phyloP scores from a whole-genome alignment of 164 flowering plant species.

The Litsea cubeba region DNA sequence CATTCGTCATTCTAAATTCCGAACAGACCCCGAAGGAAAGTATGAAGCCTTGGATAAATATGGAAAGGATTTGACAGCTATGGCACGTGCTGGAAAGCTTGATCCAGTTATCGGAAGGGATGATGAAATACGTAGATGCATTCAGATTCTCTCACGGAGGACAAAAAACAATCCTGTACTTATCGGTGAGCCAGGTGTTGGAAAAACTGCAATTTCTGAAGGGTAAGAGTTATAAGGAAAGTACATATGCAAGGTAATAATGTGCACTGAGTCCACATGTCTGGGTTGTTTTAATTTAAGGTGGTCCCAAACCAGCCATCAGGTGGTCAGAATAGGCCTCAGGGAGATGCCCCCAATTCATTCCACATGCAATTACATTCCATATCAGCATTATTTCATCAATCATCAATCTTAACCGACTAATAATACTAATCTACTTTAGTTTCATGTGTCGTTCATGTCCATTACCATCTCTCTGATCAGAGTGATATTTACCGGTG shows the following conservation, averaged over 20 bases:
- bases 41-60: conserved; percentile 92
- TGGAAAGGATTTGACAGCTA: conserved; percentile 91
- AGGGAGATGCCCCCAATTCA: too few species aligned
- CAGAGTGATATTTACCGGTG: too few species aligned
- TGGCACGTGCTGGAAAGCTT: conserved; percentile 83
- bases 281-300: too few species aligned
- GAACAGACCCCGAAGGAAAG: conserved; percentile 90
- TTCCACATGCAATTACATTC: too few species aligned
- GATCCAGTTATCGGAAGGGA: conserved; percentile 98
- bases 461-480: too few species aligned
- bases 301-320: too few species aligned
- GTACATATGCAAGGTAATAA: too few species aligned
- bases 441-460: too few species aligned
- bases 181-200: conserved; percentile 99
- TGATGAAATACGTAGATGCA: conserved; percentile 93
- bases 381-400: too few species aligned
- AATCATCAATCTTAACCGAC: too few species aligned
- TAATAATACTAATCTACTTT: too few species aligned
- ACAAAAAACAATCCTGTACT: conserved; percentile 97
- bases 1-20: background rate
- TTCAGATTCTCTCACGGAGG: conserved; percentile 95
- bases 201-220: conserved; percentile 96
- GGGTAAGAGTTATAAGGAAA: conserved; percentile 54
- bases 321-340: too few species aligned
- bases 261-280: conserved; percentile 28